These are phyloP conservation scores for Chalciporus pseudorubinellus DNA, from an alignment of 768 basidiomycete species.

Conservation along the genomic window DNA sequence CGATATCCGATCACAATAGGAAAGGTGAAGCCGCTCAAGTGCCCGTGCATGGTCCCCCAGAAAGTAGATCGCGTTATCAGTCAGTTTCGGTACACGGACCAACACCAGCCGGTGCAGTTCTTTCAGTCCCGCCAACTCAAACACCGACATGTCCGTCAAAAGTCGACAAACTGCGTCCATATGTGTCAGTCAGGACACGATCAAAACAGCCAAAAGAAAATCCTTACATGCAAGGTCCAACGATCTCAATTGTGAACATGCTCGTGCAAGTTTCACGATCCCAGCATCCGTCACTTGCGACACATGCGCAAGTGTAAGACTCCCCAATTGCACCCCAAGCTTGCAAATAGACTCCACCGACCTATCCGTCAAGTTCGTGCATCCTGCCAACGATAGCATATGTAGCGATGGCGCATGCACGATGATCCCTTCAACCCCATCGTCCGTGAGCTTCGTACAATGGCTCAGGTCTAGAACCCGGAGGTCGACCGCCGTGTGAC, in stretches of 20 bases:
- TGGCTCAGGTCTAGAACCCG: slow-evolving; percentile 76
- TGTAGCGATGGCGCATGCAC: slow-evolving; percentile 74
- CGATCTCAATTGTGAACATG: slow-evolving; percentile 72
- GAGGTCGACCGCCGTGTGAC: slow-evolving; percentile 67
- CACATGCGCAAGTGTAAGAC: slow-evolving; percentile 79
- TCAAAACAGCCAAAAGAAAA: slow-evolving; percentile 14
- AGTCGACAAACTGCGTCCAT: slow-evolving; percentile 63
- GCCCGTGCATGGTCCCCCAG: slow-evolving; percentile 68
- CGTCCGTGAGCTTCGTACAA: slow-evolving; percentile 69
- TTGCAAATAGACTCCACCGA: slow-evolving; percentile 64
- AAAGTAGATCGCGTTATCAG: slow-evolving; percentile 78
- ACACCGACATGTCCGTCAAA: slow-evolving; percentile 81
- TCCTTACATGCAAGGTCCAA: slow-evolving; percentile 84
- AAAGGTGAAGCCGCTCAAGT: slow-evolving; percentile 81
- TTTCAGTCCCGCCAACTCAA: slow-evolving; percentile 70
- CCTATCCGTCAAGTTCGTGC: slow-evolving; percentile 68
- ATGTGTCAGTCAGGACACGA: slow-evolving; percentile 14
- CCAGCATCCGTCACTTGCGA: slow-evolving; percentile 76
- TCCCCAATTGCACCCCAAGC: slow-evolving; percentile 75
- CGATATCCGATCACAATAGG: slow-evolving; percentile 80
- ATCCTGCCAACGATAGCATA: slow-evolving; percentile 75
- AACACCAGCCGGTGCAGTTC: slow-evolving; percentile 75
- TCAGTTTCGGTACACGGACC: slow-evolving; percentile 77
- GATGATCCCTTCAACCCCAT: slow-evolving; percentile 72
- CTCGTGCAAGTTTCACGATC: slow-evolving; percentile 62